Evolutionary conservation across 2,329 filamentous ascomycete species (phyloP).

Genomic region (Emergomyces orientalis): DNA sequence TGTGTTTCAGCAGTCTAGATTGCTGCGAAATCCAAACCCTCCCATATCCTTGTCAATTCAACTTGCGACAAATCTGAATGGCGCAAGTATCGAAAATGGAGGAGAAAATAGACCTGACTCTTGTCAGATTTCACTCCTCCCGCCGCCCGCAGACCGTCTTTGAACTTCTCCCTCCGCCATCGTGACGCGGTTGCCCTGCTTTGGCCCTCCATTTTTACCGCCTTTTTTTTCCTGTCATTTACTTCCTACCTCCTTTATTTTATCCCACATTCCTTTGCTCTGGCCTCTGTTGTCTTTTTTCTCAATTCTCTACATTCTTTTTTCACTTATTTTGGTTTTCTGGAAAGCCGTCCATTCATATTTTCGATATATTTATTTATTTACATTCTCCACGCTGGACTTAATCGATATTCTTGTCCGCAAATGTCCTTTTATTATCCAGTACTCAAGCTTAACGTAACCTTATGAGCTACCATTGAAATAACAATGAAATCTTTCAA

Average conservation of each 20-base stretch:
- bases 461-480: background rate
- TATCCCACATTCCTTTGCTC: conserved; percentile 13
- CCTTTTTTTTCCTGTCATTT: conserved; percentile 12
- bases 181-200: background rate
- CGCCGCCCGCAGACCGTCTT: background rate
- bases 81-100: background rate
- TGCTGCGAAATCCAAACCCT: background rate
- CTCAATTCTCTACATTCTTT: conserved; percentile 6
- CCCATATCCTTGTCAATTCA: conserved; percentile 4
- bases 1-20: conserved; percentile 9
- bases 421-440: background rate
- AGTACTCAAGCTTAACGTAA: background rate
- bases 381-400: conserved; percentile 10
- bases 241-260: conserved; percentile 5
- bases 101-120: background rate
- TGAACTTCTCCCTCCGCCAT: background rate
- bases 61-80: conserved; percentile 4
- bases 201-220: background rate
- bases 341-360: conserved; percentile 34
- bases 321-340: conserved; percentile 22
- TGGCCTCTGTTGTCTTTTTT: background rate
- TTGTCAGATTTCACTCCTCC: background rate
- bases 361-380: conserved; percentile 13
- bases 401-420: background rate
- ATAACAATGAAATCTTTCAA: conserved; percentile 27